phyloP scores from a whole-genome alignment of 2,329 filamentous ascomycete species.

The Trichoderma sp. region DNA sequence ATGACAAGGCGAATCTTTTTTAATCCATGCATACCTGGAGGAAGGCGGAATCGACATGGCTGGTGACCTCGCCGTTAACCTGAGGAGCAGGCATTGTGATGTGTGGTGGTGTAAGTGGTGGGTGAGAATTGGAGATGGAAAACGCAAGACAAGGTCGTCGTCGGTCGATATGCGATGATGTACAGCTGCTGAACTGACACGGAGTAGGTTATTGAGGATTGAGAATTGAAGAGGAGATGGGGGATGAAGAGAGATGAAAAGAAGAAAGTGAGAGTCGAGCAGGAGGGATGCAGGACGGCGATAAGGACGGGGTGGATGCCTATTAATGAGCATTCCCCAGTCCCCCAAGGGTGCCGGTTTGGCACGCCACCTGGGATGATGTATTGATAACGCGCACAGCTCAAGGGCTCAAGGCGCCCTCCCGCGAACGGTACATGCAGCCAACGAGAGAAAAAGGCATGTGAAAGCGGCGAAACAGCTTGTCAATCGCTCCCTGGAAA shows the following conservation, averaged over 20 bases:
- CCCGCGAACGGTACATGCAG: background rate
- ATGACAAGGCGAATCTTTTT: background rate
- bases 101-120: background rate
- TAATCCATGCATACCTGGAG: slow-evolving; percentile 41
- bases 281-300: slow-evolving; percentile 10
- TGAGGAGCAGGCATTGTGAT: slow-evolving; percentile 40
- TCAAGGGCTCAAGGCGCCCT: background rate
- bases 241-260: background rate
- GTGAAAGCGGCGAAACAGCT: slow-evolving; percentile 20
- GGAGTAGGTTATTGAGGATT: background rate
- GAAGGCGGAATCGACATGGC: slow-evolving; percentile 47
- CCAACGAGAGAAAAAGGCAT: slow-evolving; percentile 1
- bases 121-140: background rate
- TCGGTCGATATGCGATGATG: background rate
- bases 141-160: background rate
- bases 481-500: background rate
- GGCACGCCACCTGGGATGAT: slow-evolving; percentile 18
- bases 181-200: background rate
- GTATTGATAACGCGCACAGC: slow-evolving; percentile 20
- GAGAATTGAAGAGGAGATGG: background rate
- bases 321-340: slow-evolving; percentile 6
- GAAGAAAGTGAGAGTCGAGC: slow-evolving; percentile 4
- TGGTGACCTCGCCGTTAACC: slow-evolving; percentile 51
- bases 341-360: background rate
- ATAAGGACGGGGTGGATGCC: slow-evolving; percentile 16